Conservation (phyloP, 148 eudicot genomes). For the Silene uniflora region DNA sequence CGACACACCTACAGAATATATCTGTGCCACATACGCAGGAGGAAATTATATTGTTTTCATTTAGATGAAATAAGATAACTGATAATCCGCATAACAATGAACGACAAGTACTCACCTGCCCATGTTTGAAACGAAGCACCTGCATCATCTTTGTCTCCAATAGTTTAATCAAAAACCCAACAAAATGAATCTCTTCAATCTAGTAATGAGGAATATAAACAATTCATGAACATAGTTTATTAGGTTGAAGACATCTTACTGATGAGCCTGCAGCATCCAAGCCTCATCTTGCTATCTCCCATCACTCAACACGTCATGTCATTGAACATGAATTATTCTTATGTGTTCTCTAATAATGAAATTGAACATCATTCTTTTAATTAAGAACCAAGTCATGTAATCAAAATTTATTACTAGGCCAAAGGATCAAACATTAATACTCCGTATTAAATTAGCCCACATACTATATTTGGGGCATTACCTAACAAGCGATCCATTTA, state of each 20-base stretch:
- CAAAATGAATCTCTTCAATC: slow-evolving; percentile 79
- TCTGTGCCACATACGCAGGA: slow-evolving; percentile 40
- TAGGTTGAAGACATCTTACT: neutral
- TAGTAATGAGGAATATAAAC: slow-evolving; percentile 21
- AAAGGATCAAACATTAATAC: neutral
- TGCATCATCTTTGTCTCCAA: slow-evolving; percentile 85
- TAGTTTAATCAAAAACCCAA: slow-evolving; percentile 82
- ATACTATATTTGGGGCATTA: neutral
- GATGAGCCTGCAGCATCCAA: slow-evolving; percentile 2
- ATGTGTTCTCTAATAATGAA: neutral
- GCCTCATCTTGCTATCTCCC: neutral
- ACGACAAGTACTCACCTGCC: slow-evolving; percentile 54
- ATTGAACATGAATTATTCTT: neutral
- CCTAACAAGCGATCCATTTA: neutral
- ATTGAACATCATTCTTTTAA: slow-evolving; percentile 4
- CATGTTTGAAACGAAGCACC: slow-evolving; percentile 85
- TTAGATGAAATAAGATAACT: slow-evolving; percentile 10
- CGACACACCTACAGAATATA: slow-evolving; percentile 82
- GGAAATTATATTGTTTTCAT: slow-evolving; percentile 17
- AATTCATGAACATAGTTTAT: slow-evolving; percentile 1
- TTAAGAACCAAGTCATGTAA: neutral
- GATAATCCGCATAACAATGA: neutral
- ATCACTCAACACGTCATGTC: neutral
- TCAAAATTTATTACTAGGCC: neutral
- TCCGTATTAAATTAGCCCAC: neutral